Conservation (phyloP, 2,329 filamentous ascomycete genomes). For the Aspergillus awamori region DNA sequence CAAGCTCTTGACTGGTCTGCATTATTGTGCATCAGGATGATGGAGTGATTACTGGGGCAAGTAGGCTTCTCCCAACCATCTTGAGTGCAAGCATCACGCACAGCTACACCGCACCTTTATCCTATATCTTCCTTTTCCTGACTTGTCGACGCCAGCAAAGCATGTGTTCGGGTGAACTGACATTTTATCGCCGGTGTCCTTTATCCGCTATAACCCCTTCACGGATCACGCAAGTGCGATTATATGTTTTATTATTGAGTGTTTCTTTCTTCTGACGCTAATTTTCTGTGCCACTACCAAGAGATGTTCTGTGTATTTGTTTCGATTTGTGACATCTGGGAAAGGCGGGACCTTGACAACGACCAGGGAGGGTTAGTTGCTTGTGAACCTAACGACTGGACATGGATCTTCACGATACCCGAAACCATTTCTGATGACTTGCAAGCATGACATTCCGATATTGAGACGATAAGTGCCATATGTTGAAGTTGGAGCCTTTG, state of each 20-base stretch:
- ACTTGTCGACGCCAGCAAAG: no score
- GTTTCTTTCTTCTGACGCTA: neutral
- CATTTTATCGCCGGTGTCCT: neutral
- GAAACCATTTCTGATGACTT: neutral
- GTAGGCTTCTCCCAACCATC: no score
- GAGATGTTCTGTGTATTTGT: constrained; percentile 4
- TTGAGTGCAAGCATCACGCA: no score
- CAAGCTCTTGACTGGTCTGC: no score
- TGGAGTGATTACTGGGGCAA: no score
- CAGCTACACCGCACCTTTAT: no score
- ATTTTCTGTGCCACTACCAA: neutral
- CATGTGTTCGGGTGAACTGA: no score
- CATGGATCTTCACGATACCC: constrained; percentile 4
- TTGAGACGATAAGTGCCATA: constrained; percentile 2
- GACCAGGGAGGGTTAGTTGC: neutral
- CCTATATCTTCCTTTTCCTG: no score
- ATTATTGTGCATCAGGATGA: no score
- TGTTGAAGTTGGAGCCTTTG: neutral
- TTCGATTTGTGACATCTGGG: neutral
- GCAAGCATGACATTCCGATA: neutral
- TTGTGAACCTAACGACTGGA: constrained; percentile 7
- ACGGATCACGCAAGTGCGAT: constrained; percentile 9
- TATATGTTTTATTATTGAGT: constrained; percentile 8
- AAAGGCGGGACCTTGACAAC: neutral
- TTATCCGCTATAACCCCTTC: neutral